Evolutionary conservation across 208 protist species (phyloP), one percentile per base, ranked within the genome.

Genomic region (Leishmania tarentolae): DNA sequence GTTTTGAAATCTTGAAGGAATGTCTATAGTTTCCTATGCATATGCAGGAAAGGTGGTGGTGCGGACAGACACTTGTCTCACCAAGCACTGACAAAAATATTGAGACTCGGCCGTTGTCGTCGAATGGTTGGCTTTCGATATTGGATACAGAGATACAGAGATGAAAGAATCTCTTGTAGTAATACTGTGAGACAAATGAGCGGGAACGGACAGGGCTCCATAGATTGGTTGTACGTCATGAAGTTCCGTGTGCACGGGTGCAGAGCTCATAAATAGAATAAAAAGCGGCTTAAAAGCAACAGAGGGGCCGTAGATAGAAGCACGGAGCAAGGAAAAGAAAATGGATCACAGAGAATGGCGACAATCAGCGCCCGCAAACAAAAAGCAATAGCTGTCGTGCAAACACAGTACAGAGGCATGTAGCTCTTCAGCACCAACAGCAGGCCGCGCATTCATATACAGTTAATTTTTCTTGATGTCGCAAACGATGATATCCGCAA

Each of bases 171-270:
- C 3, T 8, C n/a, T 21, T 66, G 37, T 21, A 66, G n/a, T 40
- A 13, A 1, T 19, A 31, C n/a, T 17, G 0, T 5, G 9, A 66
- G 59, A 37, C n/a, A 11, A 37, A 37, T 66, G n/a, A 21, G 11
- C 11, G 37, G 59, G 8, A 9, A 19, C n/a, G 37, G n/a, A 31
- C 13, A 65, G 0, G 17, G 56, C 24, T 40, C 8, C n/a, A 2
- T 31, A 15, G 28, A 6, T 37, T 98, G 90, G 69, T 98, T 88
- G 88, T 99, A 99, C 24, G 98, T 86, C n/a, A 82, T 78, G 63
- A 85, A 84, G 3, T 44, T 89, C 13, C 99, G 91, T 19, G 80
- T 80, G 85, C 91, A 98, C 3, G 76, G 57, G 35, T 84, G 79
- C 68, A 31, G n/a, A 3, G 7, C 8, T 66, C 1, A 19, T 40